Conservation (phyloP, 371 early-diverging fungal genomes). For the Capillidium rhysosporum region DNA sequence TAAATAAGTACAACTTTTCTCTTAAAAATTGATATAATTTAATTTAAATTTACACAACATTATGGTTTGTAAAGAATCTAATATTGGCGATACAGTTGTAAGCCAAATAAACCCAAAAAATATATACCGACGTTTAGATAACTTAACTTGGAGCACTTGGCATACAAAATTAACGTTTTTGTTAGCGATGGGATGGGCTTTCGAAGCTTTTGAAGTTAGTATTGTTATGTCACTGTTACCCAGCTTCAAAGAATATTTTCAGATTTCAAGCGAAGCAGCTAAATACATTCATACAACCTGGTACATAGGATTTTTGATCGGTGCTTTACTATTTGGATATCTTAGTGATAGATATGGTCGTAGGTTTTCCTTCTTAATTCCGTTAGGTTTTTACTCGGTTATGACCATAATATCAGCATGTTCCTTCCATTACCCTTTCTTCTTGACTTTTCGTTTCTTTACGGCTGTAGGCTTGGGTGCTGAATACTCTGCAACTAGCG, state of each 20-base stretch:
- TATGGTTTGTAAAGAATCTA: too few species aligned
- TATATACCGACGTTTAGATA: slow-evolving; percentile 4
- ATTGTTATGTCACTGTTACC: slow-evolving; percentile 7
- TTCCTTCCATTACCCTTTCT: slow-evolving; percentile 3
- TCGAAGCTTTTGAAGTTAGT: slow-evolving; percentile 9
- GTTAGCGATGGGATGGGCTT: slow-evolving; percentile 8
- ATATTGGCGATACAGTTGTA: too few species aligned
- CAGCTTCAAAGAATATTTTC: slow-evolving; percentile 5
- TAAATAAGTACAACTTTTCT: too few species aligned
- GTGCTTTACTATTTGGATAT: slow-evolving; percentile 7
- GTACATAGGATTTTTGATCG: slow-evolving; percentile 4
- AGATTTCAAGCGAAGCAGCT: not conserved
- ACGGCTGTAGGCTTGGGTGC: slow-evolving; percentile 7
- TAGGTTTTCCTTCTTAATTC: slow-evolving; percentile 1
- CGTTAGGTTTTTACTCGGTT: slow-evolving; percentile 1
- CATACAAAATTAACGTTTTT: slow-evolving; percentile 4
- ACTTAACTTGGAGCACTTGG: slow-evolving; percentile 2
- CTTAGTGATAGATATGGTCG: slow-evolving; percentile 6
- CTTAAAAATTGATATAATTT: too few species aligned
- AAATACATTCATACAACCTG: not conserved
- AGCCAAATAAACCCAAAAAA: too few species aligned
- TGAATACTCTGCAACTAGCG: slow-evolving; percentile 6
- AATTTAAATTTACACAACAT: too few species aligned
- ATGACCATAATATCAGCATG: not conserved
- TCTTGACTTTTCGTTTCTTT: slow-evolving; percentile 6